A percentile compares a stretch with the other conserved stretches of the same genome.
These are phyloP conservation scores for Westerdykella sp. DNA, from an alignment of 2,329 filamentous ascomycete species.

Conservation along the genomic window DNA sequence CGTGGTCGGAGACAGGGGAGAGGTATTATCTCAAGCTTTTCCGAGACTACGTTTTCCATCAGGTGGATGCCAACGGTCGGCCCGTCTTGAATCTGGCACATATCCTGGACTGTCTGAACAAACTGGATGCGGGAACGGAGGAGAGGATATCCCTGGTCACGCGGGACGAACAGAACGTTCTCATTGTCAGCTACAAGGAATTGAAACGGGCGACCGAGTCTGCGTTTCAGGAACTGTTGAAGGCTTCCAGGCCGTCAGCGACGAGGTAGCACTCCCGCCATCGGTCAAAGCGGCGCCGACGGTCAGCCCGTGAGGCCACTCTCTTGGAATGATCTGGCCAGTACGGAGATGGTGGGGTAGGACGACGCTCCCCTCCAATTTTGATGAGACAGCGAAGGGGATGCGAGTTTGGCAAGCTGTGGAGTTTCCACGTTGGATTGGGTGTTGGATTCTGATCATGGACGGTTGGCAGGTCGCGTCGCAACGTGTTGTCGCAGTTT, in stretches of 20 bases:
- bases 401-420: no score
- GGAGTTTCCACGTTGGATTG: no score
- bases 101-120: constrained; percentile 80
- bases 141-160: constrained; percentile 82
- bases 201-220: constrained; percentile 61
- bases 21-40: constrained; percentile 92
- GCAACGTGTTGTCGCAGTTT: no score
- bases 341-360: no score
- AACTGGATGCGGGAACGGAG: constrained; percentile 81
- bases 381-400: no score
- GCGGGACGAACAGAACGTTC: constrained; percentile 81
- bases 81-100: constrained; percentile 83
- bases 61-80: constrained; percentile 77
- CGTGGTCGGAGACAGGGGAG: constrained; percentile 90
- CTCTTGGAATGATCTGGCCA: no score
- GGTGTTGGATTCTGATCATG: no score
- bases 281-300: no score
- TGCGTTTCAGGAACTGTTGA: constrained; percentile 52
- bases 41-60: constrained; percentile 95
- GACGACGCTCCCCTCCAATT: no score
- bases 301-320: no score
- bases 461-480: no score
- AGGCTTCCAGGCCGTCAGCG: constrained; percentile 10
- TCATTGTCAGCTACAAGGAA: constrained; percentile 87
- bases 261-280: no score